These are phyloP conservation scores for Aspergillus fructus DNA, from an alignment of 2,329 filamentous ascomycete genomes.

Conservation along the genomic window DNA sequence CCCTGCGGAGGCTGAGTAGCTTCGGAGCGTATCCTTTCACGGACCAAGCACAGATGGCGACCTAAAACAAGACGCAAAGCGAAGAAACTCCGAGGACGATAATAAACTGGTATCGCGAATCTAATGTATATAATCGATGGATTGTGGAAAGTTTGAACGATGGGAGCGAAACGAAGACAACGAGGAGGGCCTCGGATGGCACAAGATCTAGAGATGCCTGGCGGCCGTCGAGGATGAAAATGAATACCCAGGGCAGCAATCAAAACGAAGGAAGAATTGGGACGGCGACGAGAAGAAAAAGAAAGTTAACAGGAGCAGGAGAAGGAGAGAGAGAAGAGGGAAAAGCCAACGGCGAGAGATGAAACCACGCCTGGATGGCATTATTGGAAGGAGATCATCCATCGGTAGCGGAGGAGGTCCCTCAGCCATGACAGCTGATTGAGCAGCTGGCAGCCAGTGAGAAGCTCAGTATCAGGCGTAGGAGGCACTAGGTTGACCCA, in stretches of 20 bases:
- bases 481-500: constrained; percentile 14
- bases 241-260: background rate
- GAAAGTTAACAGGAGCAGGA: constrained; percentile 3
- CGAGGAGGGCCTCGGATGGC: background rate
- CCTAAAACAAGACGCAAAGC: background rate
- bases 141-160: background rate
- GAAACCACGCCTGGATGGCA: constrained; percentile 24
- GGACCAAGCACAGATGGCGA: constrained; percentile 4
- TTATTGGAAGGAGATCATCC: constrained; percentile 22
- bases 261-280: background rate
- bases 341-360: constrained; percentile 15
- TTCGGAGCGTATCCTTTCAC: constrained; percentile 10
- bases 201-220: constrained; percentile 2
- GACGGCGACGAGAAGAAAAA: constrained; percentile 14
- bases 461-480: constrained; percentile 18
- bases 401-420: background rate
- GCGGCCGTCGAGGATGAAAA: constrained; percentile 1
- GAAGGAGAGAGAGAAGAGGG: background rate
- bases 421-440: constrained; percentile 24
- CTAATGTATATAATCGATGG: background rate
- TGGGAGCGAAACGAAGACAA: background rate
- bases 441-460: constrained; percentile 20
- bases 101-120: background rate
- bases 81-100: background rate
- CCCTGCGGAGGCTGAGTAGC: constrained; percentile 11